A percentile compares a stretch with the other conserved stretches of the same genome.
These are phyloP conservation scores for Streptanthus diversifolius DNA, from an alignment of 345 rosid genomes.

Conservation along the genomic window DNA sequence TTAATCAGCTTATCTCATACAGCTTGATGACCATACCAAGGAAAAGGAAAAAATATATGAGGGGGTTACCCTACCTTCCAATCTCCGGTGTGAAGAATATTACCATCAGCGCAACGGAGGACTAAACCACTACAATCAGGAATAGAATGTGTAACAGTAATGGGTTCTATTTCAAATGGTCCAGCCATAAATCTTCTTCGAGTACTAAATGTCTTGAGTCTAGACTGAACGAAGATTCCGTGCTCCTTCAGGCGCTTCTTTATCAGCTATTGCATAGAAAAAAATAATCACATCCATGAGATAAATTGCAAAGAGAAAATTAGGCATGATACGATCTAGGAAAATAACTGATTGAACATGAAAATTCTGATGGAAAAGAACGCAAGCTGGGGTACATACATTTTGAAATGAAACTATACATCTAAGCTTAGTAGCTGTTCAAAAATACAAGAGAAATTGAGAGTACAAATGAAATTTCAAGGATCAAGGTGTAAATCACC, in stretches of 20 bases:
- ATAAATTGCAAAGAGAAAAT: not conserved
- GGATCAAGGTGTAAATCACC: constrained; percentile 44
- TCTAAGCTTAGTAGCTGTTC: not conserved
- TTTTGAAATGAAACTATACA: not conserved
- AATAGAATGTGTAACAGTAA: constrained; percentile 94
- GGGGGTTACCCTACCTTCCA: constrained; percentile 67
- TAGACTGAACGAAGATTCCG: constrained; percentile 85
- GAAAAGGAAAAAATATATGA: not conserved
- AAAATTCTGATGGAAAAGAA: not conserved
- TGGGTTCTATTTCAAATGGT: constrained; percentile 96
- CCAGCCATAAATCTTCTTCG: constrained; percentile 83
- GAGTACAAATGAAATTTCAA: not conserved
- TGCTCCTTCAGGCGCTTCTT: constrained; percentile 93
- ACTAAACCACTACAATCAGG: constrained; percentile 98
- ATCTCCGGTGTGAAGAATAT: constrained; percentile 96
- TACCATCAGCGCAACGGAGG: constrained; percentile 97
- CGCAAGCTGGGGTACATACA: not conserved
- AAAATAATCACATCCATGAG: constrained; percentile 4
- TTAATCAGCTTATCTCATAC: constrained; percentile 26
- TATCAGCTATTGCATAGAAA: constrained; percentile 58
- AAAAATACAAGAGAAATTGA: not conserved
- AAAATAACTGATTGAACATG: not conserved
- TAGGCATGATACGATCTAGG: not conserved
- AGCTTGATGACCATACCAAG: constrained; percentile 15
- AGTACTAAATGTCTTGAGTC: constrained; percentile 69